Evolutionary conservation across 306 rosid genomes (phyloP).

Genomic region (Calophaca sinica): DNA sequence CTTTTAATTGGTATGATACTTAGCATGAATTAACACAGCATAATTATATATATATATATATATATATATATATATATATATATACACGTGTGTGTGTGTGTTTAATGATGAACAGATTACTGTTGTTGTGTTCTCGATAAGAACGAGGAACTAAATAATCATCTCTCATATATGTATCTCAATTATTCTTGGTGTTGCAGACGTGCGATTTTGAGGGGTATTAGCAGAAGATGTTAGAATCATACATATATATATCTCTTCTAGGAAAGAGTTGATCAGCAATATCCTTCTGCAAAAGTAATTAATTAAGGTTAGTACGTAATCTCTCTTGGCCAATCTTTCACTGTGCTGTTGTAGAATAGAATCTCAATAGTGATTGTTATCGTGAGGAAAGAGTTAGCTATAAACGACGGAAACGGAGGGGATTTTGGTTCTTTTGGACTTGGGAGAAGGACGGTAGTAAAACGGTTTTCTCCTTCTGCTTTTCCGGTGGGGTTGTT

Average conservation of each 20-base stretch:
- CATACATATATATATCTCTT: neutral
- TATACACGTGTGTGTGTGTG: neutral
- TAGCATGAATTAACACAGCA: neutral
- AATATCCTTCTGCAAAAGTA: neutral
- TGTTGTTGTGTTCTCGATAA: no score
- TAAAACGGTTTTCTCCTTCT: neutral
- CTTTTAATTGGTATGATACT: constrained; percentile 2
- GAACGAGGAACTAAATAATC: no score
- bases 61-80: no score
- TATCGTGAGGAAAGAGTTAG: neutral
- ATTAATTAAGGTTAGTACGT: neutral
- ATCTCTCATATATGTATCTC: neutral
- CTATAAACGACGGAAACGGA: no score
- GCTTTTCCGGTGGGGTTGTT: no score
- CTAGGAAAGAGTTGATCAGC: neutral
- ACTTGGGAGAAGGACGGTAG: neutral
- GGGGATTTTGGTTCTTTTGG: no score
- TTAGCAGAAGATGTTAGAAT: neutral
- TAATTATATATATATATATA: neutral
- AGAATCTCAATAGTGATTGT: neutral
- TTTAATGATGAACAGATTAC: no score
- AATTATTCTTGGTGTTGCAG: neutral
- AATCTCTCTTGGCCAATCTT: neutral
- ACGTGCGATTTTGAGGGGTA: neutral
- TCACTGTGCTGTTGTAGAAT: neutral